Evolutionary conservation across 2,329 filamentous ascomycete species (phyloP).

Genomic region (Talaromyces amestolkiae): DNA sequence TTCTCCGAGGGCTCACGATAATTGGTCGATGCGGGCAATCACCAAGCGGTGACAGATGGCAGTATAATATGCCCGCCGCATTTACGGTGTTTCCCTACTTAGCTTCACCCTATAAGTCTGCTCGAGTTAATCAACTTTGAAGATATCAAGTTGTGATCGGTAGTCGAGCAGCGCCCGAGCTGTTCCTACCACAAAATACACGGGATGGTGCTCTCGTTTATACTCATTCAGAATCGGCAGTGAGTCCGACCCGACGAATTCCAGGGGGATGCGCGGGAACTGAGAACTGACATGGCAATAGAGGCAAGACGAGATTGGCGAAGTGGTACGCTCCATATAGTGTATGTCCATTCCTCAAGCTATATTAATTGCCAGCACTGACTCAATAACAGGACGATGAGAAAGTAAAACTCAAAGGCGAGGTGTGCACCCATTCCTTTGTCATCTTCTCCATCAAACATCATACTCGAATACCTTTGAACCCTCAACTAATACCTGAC

Average conservation of each 20-base stretch:
- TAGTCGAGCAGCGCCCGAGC: not conserved
- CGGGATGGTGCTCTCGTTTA: slow-evolving; percentile 72
- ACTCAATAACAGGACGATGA: slow-evolving; percentile 69
- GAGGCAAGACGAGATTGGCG: slow-evolving; percentile 95
- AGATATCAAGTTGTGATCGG: not conserved
- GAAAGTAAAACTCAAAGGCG: slow-evolving; percentile 98
- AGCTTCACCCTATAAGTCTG: not conserved
- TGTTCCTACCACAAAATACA: slow-evolving; percentile 12
- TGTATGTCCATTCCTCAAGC: slow-evolving; percentile 44
- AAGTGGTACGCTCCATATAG: slow-evolving; percentile 99
- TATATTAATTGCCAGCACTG: slow-evolving; percentile 22
- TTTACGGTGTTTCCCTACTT: not conserved
- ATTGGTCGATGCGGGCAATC: not conserved
- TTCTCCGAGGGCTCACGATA: not conserved
- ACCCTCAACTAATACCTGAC: not conserved
- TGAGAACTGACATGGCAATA: slow-evolving; percentile 41
- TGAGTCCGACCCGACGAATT: slow-evolving; percentile 41
- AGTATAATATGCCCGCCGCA: slow-evolving; percentile 11
- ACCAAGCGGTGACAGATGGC: not conserved
- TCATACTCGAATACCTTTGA: not conserved
- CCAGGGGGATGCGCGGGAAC: not conserved
- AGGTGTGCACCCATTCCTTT: slow-evolving; percentile 55
- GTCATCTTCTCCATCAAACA: not conserved
- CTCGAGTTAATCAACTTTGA: not conserved
- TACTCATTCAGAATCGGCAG: slow-evolving; percentile 88